Percentiles rank a stretch among this genome's conserved stretches.
Conservation (phyloP, 2,329 filamentous ascomycete species). For the Xylariaceae sp. region DNA sequence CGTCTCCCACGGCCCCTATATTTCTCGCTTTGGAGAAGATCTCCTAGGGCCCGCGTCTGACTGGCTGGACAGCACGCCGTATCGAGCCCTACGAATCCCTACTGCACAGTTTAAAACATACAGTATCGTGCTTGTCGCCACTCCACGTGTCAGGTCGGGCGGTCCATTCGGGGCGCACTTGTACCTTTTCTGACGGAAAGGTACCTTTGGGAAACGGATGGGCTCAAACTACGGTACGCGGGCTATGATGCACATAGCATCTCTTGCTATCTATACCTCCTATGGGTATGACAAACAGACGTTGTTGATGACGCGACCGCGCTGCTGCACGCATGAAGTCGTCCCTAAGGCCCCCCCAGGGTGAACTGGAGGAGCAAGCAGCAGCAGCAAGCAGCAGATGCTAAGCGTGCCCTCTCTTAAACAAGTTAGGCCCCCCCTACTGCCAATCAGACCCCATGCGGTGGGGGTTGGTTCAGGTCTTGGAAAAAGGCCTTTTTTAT, state of each 20-base stretch:
- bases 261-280: background rate
- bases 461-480: constrained; percentile 9
- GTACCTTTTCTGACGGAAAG: background rate
- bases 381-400: background rate
- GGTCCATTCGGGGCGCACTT: background rate
- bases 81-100: constrained; percentile 6
- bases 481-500: background rate
- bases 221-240: constrained; percentile 5
- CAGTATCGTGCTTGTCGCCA: background rate
- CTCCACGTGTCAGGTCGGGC: background rate
- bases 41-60: constrained; percentile 6
- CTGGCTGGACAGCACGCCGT: constrained; percentile 6
- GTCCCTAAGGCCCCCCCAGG: background rate
- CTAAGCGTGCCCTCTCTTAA: background rate
- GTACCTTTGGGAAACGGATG: background rate
- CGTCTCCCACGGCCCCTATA: constrained; percentile 5
- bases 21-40: constrained; percentile 14
- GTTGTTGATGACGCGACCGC: constrained; percentile 14
- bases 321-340: background rate
- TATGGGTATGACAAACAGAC: constrained; percentile 4
- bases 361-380: too few relatives aligned
- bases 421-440: too few relatives aligned
- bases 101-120: constrained; percentile 5
- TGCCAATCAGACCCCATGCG: constrained; percentile 13
- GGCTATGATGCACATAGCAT: background rate